A percentile compares a stretch with the other conserved stretches of the same genome.
Conservation (phyloP, 106 monocot genomes). For the Platanthera guangdongensis region DNA sequence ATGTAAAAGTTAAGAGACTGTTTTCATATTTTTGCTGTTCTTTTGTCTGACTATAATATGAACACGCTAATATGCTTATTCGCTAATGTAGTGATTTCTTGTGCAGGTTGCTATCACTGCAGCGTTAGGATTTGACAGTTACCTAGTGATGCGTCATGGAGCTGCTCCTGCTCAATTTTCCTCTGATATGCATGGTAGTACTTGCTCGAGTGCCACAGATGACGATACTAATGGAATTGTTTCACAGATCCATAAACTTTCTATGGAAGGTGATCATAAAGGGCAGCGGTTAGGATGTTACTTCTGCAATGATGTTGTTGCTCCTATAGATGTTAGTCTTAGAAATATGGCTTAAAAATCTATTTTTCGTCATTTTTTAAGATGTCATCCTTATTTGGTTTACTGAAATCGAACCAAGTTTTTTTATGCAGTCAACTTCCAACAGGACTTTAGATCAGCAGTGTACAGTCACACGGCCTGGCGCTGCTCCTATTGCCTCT, state of each 20-base stretch:
- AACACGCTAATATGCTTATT: not conserved
- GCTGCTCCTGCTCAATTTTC: constrained; percentile 60
- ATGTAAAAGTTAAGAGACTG: too few species aligned
- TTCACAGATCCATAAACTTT: constrained; percentile 24
- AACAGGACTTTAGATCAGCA: constrained; percentile 97
- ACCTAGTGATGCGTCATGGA: constrained; percentile 98
- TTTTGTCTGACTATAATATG: not conserved
- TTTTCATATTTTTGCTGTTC: too few species aligned
- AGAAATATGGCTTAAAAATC: not conserved
- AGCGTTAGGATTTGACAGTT: constrained; percentile 95
- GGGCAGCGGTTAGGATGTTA: constrained; percentile 69
- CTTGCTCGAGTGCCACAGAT: constrained; percentile 6
- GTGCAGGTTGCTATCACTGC: constrained; percentile 91
- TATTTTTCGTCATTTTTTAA: not conserved
- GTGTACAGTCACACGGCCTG: constrained; percentile 95
- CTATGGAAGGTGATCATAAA: constrained; percentile 17
- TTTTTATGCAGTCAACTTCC: constrained; percentile 67
- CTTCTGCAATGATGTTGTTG: constrained; percentile 98
- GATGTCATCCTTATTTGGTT: not conserved
- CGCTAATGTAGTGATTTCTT: not conserved
- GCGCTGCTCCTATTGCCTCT: constrained; percentile 86
- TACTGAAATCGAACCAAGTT: not conserved
- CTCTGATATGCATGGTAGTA: not conserved
- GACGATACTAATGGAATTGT: constrained; percentile 8
- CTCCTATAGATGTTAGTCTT: constrained; percentile 72